phyloP scores from a whole-genome alignment of 805 yeast genomes.

The Candida maesae region DNA sequence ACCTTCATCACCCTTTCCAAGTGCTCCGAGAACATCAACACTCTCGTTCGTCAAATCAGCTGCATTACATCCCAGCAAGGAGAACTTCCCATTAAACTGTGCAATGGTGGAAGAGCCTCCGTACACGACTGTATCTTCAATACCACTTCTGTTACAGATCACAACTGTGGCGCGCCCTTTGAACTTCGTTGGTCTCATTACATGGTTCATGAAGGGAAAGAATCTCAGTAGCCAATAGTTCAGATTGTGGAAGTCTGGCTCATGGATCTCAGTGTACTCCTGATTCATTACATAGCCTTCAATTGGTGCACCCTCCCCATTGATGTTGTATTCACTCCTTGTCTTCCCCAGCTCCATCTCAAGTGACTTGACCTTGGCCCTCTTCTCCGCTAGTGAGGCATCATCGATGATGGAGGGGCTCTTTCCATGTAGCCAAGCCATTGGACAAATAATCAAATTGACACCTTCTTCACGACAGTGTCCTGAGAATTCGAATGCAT shows the following conservation, averaged over 20 bases:
- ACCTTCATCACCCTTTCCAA: conserved; percentile 67
- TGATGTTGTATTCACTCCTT: conserved; percentile 16
- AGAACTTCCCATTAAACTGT: conserved; percentile 44
- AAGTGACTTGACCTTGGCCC: conserved; percentile 12
- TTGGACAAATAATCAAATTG: conserved; percentile 67
- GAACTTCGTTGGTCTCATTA: conserved; percentile 7
- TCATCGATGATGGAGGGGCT: conserved; percentile 37
- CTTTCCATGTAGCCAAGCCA: conserved; percentile 73
- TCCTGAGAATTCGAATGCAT: conserved; percentile 64
- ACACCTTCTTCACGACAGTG: conserved; percentile 45
- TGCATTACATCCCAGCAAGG: conserved; percentile 22
- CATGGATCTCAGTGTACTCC: conserved; percentile 28
- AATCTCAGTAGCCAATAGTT: conserved; percentile 76
- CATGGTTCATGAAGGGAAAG: conserved; percentile 52
- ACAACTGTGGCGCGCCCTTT: conserved; percentile 38
- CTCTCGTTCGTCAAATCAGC: conserved; percentile 44
- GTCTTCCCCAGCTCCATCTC: conserved; percentile 15
- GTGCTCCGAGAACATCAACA: conserved; percentile 49
- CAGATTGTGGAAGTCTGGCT: conserved; percentile 47
- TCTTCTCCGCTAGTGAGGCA: conserved; percentile 13
- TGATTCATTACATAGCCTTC: conserved; percentile 14
- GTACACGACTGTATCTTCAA: conserved; percentile 65
- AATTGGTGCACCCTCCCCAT: conserved; percentile 7
- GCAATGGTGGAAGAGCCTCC: conserved; percentile 63
- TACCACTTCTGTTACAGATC: conserved; percentile 70